Conservation (phyloP, 495 filamentous ascomycete genomes). For the Aspergillus nidulans region DNA sequence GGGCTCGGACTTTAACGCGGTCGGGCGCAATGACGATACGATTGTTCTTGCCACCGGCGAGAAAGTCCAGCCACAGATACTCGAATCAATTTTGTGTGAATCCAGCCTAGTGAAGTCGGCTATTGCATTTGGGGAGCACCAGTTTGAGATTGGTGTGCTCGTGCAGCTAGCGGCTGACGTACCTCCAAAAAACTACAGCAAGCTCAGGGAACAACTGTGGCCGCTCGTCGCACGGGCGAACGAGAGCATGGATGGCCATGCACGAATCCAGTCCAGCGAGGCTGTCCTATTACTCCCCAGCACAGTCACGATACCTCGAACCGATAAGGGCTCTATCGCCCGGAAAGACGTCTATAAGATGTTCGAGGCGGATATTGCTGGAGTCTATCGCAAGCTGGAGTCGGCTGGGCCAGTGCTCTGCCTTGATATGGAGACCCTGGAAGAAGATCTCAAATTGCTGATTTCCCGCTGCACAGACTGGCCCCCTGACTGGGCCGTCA, state of each 20-base stretch:
- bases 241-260: constrained; percentile 25
- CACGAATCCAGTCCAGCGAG: constrained; percentile 21
- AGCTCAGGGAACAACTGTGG: constrained; percentile 24
- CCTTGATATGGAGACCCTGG: neutral
- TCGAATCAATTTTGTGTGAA: constrained; percentile 24
- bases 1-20: constrained; percentile 17
- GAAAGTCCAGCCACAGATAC: constrained; percentile 27
- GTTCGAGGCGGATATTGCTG: constrained; percentile 26
- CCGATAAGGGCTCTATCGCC: constrained; percentile 34
- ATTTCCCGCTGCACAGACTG: constrained; percentile 3
- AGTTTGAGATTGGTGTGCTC: constrained; percentile 31
- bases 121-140: constrained; percentile 29
- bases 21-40: constrained; percentile 33
- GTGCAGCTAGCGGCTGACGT: constrained; percentile 18
- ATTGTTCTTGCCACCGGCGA: constrained; percentile 38
- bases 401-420: neutral
- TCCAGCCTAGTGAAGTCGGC: constrained; percentile 19
- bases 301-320: constrained; percentile 20
- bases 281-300: constrained; percentile 24
- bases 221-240: constrained; percentile 19
- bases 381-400: constrained; percentile 25
- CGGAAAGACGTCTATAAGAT: constrained; percentile 26
- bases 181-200: neutral
- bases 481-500: constrained; percentile 2
- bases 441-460: constrained; percentile 10